Evolutionary conservation across 345 rosid species (phyloP), one percentile per base, ranked within the genome.

Genomic region (Pistacia vera): DNA sequence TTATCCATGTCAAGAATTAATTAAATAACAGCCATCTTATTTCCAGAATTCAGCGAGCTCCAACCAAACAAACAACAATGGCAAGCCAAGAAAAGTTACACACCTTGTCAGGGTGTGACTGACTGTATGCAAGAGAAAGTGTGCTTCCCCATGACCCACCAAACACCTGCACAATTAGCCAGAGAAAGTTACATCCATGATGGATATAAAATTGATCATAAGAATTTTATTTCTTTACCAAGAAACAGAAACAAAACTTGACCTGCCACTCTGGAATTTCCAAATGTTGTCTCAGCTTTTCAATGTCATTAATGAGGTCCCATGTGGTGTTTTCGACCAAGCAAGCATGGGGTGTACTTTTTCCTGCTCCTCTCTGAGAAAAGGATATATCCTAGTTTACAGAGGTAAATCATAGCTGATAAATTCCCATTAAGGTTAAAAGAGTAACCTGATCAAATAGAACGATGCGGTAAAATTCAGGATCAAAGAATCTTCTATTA

Each of bases 91-190:
- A 36, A 61, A 68, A 54, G 28, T 48, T 11, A 56, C 36, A 20
- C 70, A 93, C 99, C 96, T 92, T 95, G 30, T 92, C 91, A 54
- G 98, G 93, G 67, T 93, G 96, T 8, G 92, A 79, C 82, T 92
- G 93, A 85, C 97, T 90, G 79, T 95, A 95, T 0, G 93, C 91
- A 77, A 95, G 92, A 41, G 98, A 91, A 71, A 95, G 87, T 63
- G 98, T 95, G 78, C 99, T 95, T 85, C 99, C 98, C 98, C 99
- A 95, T 38, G 99, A 95, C 56, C 98, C 99, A 62, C 99, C 97
- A 86, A 95, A 92, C 71, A 93, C 95, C 99, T 95, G 63, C 51
- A 59, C 1, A 73, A 79, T 66, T 75, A 83, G 79, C 38, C 17
- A 49, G 56, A 58, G 20, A 22, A 70, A 48, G 33, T 68, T 66